Conservation (phyloP, 306 rosid genomes). For the Senna tora region DNA sequence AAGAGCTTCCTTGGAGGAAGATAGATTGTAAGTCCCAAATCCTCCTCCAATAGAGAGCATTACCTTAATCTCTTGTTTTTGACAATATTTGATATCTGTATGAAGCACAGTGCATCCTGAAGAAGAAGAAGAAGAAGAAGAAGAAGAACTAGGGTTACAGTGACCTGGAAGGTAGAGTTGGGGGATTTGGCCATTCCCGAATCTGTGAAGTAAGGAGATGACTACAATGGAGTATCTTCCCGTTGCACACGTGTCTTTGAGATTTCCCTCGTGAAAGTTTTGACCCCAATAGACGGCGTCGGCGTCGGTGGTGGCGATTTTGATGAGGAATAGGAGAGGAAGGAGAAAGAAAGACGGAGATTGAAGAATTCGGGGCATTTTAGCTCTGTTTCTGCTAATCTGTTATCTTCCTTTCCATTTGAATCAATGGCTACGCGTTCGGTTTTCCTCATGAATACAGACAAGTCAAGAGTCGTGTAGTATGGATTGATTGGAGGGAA, state of each 20-base stretch:
- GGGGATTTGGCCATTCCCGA: slow-evolving; percentile 20
- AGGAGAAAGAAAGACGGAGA: background rate
- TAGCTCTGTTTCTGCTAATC: background rate
- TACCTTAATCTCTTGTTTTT: slow-evolving; percentile 36
- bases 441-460: background rate
- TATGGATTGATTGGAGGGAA: too few species aligned
- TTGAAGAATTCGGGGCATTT: background rate
- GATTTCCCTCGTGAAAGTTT: background rate
- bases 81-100: slow-evolving; percentile 18
- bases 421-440: background rate
- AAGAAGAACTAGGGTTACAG: too few species aligned
- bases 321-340: background rate
- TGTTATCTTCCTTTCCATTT: background rate
- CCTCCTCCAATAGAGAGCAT: slow-evolving; percentile 34
- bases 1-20: slow-evolving; percentile 26
- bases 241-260: slow-evolving; percentile 29
- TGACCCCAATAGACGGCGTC: slow-evolving; percentile 37
- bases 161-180: slow-evolving; percentile 11
- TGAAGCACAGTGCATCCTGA: background rate
- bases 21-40: background rate
- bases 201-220: slow-evolving; percentile 18
- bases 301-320: background rate
- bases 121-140: too few species aligned
- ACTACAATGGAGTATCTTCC: slow-evolving; percentile 12
- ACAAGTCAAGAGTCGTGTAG: too few species aligned